Conservation (phyloP, 139 green algal genomes). For the Bryopsis sp. region DNA sequence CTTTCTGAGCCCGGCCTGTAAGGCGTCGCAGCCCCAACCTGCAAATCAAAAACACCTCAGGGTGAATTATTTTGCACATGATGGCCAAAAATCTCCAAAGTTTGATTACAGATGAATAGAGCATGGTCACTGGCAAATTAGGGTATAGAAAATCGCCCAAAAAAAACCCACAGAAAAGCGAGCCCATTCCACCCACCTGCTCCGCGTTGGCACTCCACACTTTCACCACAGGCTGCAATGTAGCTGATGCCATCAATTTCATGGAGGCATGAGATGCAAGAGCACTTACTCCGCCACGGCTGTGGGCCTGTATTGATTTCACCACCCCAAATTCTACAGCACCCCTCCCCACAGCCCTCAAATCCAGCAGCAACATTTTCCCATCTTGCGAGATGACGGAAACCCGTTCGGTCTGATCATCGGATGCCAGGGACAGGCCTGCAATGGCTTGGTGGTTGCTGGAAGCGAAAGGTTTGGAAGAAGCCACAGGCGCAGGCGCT, state of each 20-base stretch:
- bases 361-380: constrained; percentile 1
- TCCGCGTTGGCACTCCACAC: constrained; percentile 52
- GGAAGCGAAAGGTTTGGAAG: not conserved
- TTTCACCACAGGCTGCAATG: constrained; percentile 63
- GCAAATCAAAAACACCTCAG: not conserved
- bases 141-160: not conserved
- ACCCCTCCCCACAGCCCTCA: not conserved
- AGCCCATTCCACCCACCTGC: constrained; percentile 29
- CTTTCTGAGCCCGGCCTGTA: not conserved
- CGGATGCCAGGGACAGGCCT: not conserved
- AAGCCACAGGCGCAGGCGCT: not conserved
- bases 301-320: constrained; percentile 60
- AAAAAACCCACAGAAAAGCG: not conserved
- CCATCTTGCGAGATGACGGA: not conserved
- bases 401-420: not conserved
- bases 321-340: constrained; percentile 26
- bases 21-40: not conserved
- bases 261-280: constrained; percentile 67
- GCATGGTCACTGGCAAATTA: not conserved
- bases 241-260: constrained; percentile 70
- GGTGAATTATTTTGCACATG: not conserved
- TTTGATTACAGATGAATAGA: not conserved
- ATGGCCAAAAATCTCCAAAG: constrained; percentile 3
- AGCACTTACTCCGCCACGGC: constrained; percentile 51
- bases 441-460: not conserved